Percentiles rank a stretch among this genome's conserved stretches.
Conservation (phyloP, 2,329 filamentous ascomycete species). For the Diplodia corticola region DNA sequence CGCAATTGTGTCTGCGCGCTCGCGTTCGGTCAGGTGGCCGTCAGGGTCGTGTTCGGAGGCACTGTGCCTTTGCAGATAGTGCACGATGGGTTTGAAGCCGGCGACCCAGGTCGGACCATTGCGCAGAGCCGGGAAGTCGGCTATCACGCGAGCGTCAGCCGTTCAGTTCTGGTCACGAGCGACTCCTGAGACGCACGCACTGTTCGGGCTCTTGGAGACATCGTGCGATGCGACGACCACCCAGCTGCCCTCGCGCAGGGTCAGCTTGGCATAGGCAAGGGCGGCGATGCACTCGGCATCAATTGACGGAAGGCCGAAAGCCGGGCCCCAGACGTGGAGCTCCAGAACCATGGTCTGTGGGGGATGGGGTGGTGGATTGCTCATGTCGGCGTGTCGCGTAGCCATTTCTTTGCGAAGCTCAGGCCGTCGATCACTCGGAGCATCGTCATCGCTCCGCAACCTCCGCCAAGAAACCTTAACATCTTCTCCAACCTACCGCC, state of each 20-base stretch:
- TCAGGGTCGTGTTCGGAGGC: conserved; percentile 34
- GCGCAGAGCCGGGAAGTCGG: conserved; percentile 58
- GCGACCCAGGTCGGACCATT: conserved; percentile 58
- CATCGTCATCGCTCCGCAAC: conserved; percentile 18
- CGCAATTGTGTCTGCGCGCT: conserved; percentile 46
- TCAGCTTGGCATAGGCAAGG: conserved; percentile 71
- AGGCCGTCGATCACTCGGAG: conserved; percentile 14
- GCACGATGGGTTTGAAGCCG: conserved; percentile 63
- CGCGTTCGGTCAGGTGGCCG: conserved; percentile 31
- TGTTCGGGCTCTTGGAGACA: conserved; percentile 67
- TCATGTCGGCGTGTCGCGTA: neutral
- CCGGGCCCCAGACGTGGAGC: conserved; percentile 87
- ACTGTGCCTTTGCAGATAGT: conserved; percentile 50
- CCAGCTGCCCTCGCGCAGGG: conserved; percentile 55
- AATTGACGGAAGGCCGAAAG: conserved; percentile 84
- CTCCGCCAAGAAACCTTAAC: conserved; percentile 8
- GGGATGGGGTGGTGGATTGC: neutral
- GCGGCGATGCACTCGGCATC: conserved; percentile 87
- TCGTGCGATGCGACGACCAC: conserved; percentile 52
- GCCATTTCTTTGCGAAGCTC: conserved; percentile 19
- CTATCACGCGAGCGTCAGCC: conserved; percentile 35
- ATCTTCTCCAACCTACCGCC: conserved; percentile 4
- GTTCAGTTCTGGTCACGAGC: neutral
- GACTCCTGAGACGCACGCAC: conserved; percentile 29
- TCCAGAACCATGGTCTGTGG: conserved; percentile 55